Base-by-base conservation (phyloP, 2,329 filamentous ascomycete genomes). In the Venturiaceae sp. region DNA sequence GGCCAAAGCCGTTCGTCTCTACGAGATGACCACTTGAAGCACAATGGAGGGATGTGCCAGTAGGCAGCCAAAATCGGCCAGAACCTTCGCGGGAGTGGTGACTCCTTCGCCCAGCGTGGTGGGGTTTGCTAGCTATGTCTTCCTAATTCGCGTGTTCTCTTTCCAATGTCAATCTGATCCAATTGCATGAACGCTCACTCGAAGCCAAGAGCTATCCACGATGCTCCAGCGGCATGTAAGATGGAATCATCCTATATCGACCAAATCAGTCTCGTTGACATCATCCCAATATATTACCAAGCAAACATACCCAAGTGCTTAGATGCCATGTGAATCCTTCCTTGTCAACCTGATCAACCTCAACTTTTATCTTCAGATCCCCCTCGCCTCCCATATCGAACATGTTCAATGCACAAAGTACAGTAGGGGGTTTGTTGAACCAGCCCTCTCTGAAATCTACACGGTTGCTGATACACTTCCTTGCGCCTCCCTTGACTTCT, bases 311-410 rank as follows among this genome's bases (percentile, higher is more conserved):
- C 61, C 63, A 65, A 30, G 65, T 65, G 47, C 66, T 60, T 57
- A 68, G 59, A 44, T 60, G 60, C 66, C 67, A 69, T 44, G 57
- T 62, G 53, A 67, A 68, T 0, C 66, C 66, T 37, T 67, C 61
- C 37, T 55, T 54, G 21, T 58, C 60, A 14, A 68, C 58, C 13
- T 67, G 62, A n/a, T 58, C 58, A 1, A 62, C 62, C 37, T 62
- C 58, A 9, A 66, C 60, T 39, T 60, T 60, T 5, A 69, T 61
- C 50, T 64, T 61, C 46, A 69, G 41, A 47, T 67, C 65, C 23
- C 63, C 61, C 41, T 66, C 65, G 5, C 66, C 65, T 0, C 63
- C 64, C 52, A 63, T 60, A 60, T 69, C 67, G n/a, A 69, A 57
- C 63, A 65, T 65, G 36, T 63, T 67, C 55, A 69, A 53, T 23